Base-by-base conservation (phyloP, 257 asterid genomes). In the Scutellaria galericulata region DNA sequence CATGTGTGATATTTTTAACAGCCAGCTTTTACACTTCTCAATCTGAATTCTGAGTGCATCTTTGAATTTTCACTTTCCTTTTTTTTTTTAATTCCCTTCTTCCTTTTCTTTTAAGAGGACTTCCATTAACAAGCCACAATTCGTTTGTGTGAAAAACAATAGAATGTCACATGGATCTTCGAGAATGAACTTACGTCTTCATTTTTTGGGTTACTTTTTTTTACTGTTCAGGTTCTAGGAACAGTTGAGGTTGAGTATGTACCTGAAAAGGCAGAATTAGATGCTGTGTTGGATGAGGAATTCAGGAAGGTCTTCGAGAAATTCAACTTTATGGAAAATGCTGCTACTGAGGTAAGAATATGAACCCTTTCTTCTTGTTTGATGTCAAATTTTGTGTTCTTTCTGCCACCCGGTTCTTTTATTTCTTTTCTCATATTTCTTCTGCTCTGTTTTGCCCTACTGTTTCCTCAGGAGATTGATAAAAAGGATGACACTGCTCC, bases 161-260 rank as follows among this genome's bases (percentile, higher is more conserved):
- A 50, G 39, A 63, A 18, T 10, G 55, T 5, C 27, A 47, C 51
- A 24, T 41, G 20, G 50, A 47, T 31, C 12, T 31, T 15, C 15
- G 66, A 31, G 35, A 27, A 39, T 18, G 41, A 51, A 68, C 62
- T 74, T 44, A 55, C 45, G 68, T 10, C 41, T 47, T 35, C 74
- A 39, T 46, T 58, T 42, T 42, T 54, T 71, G 68, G 8, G 18
- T 27, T 22, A 57, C 8, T 24, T 57, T 27, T 9, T 63, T 31
- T 61, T 44, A 68, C 39, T 27, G 5, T 47, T 40, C 81, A 91
- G 97, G 77, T 53, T 47, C 51, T 80, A 68, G 94, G 79, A 80
- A 86, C 59, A n/a, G 96, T 94, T 68, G 99, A 87, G 84, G 80
- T 91, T 71, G 99, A 94, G 79, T 94, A 88, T 85, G 90, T 94